A percentile compares a stretch with the other conserved stretches of the same genome.
These are phyloP conservation scores for Teunomyces tritomae DNA, from an alignment of 805 yeast genomes.

Conservation along the genomic window DNA sequence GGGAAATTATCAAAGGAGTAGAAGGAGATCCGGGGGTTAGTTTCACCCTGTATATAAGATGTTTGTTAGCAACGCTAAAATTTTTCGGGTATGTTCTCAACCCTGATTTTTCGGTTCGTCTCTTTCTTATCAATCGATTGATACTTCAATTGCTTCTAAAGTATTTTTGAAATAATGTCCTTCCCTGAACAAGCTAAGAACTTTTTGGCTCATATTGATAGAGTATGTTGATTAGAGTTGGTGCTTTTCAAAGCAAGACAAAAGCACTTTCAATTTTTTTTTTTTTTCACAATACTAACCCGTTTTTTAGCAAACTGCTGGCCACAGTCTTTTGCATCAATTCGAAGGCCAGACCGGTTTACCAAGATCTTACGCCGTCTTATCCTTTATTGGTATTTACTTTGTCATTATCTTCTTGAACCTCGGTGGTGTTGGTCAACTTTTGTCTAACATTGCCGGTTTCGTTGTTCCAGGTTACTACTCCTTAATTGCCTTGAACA, in stretches of 20 bases:
- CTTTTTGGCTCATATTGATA: constrained; percentile 46
- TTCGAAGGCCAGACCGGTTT: constrained; percentile 45
- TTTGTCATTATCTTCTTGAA: constrained; percentile 79
- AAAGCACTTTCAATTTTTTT: neutral
- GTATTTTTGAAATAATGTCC: constrained; percentile 35
- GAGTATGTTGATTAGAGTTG: constrained; percentile 32
- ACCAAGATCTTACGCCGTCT: constrained; percentile 84
- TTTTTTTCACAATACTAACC: constrained; percentile 12
- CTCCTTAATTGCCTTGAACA: constrained; percentile 80
- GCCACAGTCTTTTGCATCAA: constrained; percentile 28
- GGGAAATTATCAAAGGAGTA: neutral
- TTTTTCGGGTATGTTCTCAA: neutral
- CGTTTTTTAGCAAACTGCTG: constrained; percentile 26
- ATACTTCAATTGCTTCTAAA: neutral
- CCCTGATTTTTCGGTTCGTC: neutral
- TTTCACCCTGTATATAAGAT: neutral
- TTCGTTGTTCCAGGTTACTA: constrained; percentile 87
- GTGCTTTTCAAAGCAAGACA: neutral
- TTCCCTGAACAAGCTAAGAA: constrained; percentile 46
- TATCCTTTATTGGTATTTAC: constrained; percentile 64
- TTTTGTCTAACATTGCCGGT: constrained; percentile 89
- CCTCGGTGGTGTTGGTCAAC: constrained; percentile 92
- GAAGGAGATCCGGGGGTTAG: neutral
- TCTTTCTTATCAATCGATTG: neutral
- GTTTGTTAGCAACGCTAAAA: neutral